Percentiles rank a stretch among this genome's conserved stretches.
phyloP scores from a whole-genome alignment of 108 stramenopile species.

The Discostella stelligeroides region DNA sequence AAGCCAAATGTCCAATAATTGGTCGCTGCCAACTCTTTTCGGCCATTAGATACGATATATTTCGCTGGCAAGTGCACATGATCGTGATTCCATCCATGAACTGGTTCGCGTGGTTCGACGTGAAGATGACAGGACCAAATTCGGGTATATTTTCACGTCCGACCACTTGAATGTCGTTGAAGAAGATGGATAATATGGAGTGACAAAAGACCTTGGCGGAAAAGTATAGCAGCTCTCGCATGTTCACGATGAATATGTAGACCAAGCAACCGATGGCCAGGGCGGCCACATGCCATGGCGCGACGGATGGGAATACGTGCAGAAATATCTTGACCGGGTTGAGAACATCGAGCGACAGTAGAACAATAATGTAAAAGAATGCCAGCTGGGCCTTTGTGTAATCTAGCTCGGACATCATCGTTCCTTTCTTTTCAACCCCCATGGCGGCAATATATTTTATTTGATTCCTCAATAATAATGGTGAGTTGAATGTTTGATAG shows the following conservation, averaged over 20 bases:
- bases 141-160: conserved; percentile 90
- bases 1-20: conserved; percentile 93
- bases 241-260: conserved; percentile 81
- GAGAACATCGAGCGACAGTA: conserved; percentile 84
- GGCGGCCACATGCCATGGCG: conserved; percentile 81
- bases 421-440: conserved; percentile 29
- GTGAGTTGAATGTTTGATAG: no score
- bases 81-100: conserved; percentile 95
- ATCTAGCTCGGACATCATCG: conserved; percentile 64
- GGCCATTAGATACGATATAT: conserved; percentile 93
- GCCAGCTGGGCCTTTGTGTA: conserved; percentile 88
- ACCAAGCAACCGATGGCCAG: conserved; percentile 61
- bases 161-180: conserved; percentile 86
- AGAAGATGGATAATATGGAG: conserved; percentile 85
- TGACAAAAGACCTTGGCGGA: conserved; percentile 85
- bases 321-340: conserved; percentile 94
- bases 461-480: neutral
- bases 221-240: conserved; percentile 86
- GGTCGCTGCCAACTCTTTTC: conserved; percentile 88
- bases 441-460: neutral
- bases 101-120: conserved; percentile 97
- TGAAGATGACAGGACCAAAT: conserved; percentile 94
- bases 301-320: conserved; percentile 76
- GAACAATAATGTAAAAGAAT: conserved; percentile 75
- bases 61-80: conserved; percentile 86